Base-by-base conservation (phyloP, 257 asterid species). In the Asclepias syriaca region DNA sequence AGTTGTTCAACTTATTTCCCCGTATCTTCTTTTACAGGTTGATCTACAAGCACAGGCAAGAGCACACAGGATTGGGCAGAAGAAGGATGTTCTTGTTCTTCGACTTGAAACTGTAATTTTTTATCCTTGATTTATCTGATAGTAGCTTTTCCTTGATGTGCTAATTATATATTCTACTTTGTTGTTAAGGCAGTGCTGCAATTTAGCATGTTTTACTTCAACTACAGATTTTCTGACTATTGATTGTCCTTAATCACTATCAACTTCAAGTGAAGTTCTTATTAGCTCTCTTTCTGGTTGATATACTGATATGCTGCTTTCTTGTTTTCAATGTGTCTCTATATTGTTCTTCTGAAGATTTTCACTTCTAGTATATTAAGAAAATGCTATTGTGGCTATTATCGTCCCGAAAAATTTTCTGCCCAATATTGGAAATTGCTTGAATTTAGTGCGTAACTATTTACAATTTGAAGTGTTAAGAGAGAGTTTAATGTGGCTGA, bases 21-120 rank as follows among this genome's bases (percentile, higher is more conserved):
- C 54, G 19, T 66, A 60, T 74, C 39, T 65, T 48, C 73, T 60
- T 60, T 81, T 80, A 79, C 87, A 95, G 99, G 99, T 95, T 83
- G 99, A 95, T 87, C 89, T 95, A 84, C 99, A 95, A 90, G 99
- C 99, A 71, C 99, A 95, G 81, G 99, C 99, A 65, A 90, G 99
- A 85, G 99, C 99, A 66, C 99, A 95, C 83, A 90, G 99, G 88
- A 92, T 95, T 81, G 99, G 99, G 65, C 99, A 95, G 78, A 95
- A 95, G 89, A 95, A 85, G 82, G 99, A 95, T 32, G 99, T 95
- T 80, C 99, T 95, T 56, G 98, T 95, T 83, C 86, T 95, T 82
- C 97, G 99, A 71, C 84, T 95, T 75, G 99, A 95, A 90, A 95
- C 99, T 70, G 99, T 95, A 78, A 78, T 57, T 61, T 75, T 27